phyloP scores from a whole-genome alignment of 2,329 filamentous ascomycete genomes.

The Sarocladium brachiariae region DNA sequence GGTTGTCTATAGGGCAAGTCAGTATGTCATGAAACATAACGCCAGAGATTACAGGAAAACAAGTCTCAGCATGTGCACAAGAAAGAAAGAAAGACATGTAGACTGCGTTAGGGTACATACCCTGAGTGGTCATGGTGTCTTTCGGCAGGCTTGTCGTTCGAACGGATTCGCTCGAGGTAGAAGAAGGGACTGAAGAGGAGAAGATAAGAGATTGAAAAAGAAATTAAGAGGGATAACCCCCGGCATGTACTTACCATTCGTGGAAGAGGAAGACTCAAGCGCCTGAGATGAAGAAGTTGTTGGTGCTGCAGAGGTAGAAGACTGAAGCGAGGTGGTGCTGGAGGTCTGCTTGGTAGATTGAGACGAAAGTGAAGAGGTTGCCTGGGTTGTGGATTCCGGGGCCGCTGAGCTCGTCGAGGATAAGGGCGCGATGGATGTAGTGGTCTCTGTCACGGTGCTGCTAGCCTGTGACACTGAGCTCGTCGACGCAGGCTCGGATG shows the following conservation, averaged over 20 bases:
- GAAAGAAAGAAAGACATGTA: conserved; percentile 15
- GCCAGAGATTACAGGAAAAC: too few relatives aligned
- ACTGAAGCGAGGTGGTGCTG: neutral
- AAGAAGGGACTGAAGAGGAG: conserved; percentile 3
- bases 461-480: too few relatives aligned
- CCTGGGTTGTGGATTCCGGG: neutral
- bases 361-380: neutral
- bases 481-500: neutral
- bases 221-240: neutral
- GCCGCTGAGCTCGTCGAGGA: neutral
- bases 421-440: neutral
- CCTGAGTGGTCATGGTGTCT: neutral
- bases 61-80: too few relatives aligned
- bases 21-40: conserved; percentile 18
- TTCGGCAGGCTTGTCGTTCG: neutral
- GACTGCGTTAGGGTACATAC: conserved; percentile 1
- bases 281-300: neutral
- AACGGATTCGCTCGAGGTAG: neutral
- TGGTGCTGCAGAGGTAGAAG: neutral
- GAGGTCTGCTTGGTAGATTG: neutral
- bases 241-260: conserved; percentile 7
- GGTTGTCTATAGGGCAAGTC: conserved; percentile 14
- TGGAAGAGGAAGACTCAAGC: neutral
- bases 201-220: conserved; percentile 1
- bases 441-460: too few relatives aligned